These are phyloP conservation scores for Syzygium aromaticum DNA, from an alignment of 345 rosid species.

Conservation along the genomic window DNA sequence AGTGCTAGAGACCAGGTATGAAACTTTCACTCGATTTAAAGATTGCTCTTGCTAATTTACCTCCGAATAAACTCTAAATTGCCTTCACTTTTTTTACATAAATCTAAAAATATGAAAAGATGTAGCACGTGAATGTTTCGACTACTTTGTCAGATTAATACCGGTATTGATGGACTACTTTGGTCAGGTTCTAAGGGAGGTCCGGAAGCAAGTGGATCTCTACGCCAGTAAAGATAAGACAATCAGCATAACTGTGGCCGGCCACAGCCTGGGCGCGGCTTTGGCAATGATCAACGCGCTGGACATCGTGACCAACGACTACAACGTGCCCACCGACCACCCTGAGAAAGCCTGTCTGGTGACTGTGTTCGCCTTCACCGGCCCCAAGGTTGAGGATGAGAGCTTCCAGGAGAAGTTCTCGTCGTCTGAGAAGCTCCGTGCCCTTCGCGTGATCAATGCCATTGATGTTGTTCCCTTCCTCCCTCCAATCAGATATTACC, in stretches of 20 bases:
- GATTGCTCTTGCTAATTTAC: not conserved
- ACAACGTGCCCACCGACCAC: conserved; percentile 19
- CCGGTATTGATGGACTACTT: not conserved
- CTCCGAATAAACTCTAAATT: not conserved
- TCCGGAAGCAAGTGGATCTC: conserved; percentile 33
- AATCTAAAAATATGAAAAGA: not conserved
- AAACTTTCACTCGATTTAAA: not conserved
- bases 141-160: not conserved
- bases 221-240: conserved; percentile 28
- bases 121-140: not conserved
- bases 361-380: conserved; percentile 39
- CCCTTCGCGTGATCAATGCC: conserved; percentile 17
- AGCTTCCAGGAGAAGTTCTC: conserved; percentile 26
- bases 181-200: conserved; percentile 21
- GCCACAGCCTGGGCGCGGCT: conserved; percentile 61
- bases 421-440: conserved; percentile 32
- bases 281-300: conserved; percentile 48
- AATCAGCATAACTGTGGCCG: conserved; percentile 46
- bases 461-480: conserved; percentile 49
- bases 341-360: conserved; percentile 27
- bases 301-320: conserved; percentile 46
- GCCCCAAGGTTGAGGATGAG: conserved; percentile 58
- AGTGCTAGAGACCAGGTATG: conserved; percentile 56
- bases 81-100: not conserved
- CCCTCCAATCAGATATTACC: conserved; percentile 46